Evolutionary conservation across 208 protist species (phyloP).

Genomic region (Acanthamoeba sp.): DNA sequence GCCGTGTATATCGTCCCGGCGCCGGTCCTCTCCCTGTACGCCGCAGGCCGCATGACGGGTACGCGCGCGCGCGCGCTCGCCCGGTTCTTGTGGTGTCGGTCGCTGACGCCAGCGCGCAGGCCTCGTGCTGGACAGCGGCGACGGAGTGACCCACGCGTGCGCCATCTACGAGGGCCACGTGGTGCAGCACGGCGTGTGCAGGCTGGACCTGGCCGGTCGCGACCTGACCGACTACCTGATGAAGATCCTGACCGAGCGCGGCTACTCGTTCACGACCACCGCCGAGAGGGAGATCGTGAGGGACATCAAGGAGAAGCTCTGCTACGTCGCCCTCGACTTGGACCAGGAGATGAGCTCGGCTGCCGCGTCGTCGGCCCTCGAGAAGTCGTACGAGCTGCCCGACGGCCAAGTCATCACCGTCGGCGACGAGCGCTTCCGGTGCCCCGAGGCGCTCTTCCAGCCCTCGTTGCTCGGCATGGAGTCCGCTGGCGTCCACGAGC

Average conservation of each 20-base stretch:
- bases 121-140: slow-evolving; percentile 63
- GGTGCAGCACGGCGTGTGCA: neutral
- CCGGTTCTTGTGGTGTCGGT: too few species aligned
- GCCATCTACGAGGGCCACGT: slow-evolving; percentile 60
- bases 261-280: slow-evolving; percentile 71
- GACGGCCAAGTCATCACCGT: slow-evolving; percentile 77
- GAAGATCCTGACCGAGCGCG: slow-evolving; percentile 84
- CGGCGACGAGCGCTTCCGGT: slow-evolving; percentile 87
- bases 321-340: slow-evolving; percentile 89
- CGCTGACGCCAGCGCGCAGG: neutral
- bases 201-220: slow-evolving; percentile 49
- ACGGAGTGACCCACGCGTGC: neutral
- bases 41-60: slow-evolving; percentile 89
- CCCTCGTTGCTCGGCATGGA: slow-evolving; percentile 93
- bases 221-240: slow-evolving; percentile 75
- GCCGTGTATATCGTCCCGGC: slow-evolving; percentile 91
- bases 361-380: slow-evolving; percentile 50
- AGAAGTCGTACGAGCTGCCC: slow-evolving; percentile 75
- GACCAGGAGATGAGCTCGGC: too few species aligned
- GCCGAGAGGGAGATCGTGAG: slow-evolving; percentile 88
- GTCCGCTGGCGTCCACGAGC: slow-evolving; percentile 96
- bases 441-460: slow-evolving; percentile 97
- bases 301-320: too few species aligned
- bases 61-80: too few species aligned
- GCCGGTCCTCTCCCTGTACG: slow-evolving; percentile 28